phyloP scores from a whole-genome alignment of 2,329 filamentous ascomycete species.

The Teratosphaeria viscida region DNA sequence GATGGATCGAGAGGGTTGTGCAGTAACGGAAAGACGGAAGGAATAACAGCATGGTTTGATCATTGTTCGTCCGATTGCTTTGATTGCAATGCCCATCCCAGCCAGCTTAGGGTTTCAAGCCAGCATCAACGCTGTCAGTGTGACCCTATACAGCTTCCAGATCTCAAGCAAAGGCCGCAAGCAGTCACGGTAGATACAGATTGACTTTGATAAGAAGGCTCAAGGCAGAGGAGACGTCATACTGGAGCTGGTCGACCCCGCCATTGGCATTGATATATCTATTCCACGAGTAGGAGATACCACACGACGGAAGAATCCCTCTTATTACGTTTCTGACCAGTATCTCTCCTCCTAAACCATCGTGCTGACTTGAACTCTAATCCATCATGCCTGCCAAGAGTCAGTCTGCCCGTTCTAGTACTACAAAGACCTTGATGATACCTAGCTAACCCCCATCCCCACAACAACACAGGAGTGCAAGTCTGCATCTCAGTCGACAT shows the following conservation, averaged over 20 bases:
- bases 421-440: neutral
- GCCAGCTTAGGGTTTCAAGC: no score
- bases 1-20: neutral
- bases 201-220: neutral
- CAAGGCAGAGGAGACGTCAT: neutral
- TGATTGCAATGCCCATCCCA: no score
- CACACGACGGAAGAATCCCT: neutral
- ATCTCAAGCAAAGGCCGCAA: no score
- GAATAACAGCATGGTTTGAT: no score
- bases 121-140: no score
- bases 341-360: neutral
- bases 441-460: neutral
- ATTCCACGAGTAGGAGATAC: neutral
- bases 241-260: neutral
- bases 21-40: neutral
- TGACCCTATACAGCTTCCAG: no score
- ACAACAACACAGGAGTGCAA: constrained; percentile 16
- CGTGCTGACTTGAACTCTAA: neutral
- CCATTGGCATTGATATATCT: neutral
- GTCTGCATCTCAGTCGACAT: constrained; percentile 49
- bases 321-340: neutral
- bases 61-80: no score
- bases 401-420: neutral
- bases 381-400: constrained; percentile 1
- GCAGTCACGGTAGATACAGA: no score